These are phyloP conservation scores for Debaryomyces fabryi DNA, from an alignment of 1,139 yeast species.

Conservation along the genomic window DNA sequence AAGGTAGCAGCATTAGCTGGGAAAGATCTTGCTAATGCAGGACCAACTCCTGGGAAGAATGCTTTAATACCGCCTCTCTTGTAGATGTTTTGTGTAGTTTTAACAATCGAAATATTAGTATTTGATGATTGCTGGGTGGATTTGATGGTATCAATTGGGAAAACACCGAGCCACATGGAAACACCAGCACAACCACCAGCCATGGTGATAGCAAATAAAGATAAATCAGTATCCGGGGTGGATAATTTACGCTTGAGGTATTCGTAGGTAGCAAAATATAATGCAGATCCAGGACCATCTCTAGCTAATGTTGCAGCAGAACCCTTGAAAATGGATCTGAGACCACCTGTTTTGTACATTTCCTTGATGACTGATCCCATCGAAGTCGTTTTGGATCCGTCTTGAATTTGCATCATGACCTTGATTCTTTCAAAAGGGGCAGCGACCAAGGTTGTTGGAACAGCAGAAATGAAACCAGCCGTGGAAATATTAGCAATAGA, in stretches of 20 bases:
- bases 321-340: conserved; percentile 85
- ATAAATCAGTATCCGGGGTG: conserved; percentile 56
- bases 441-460: conserved; percentile 92
- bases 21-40: conserved; percentile 91
- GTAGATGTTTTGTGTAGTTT: conserved; percentile 67
- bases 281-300: conserved; percentile 98
- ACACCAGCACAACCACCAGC: conserved; percentile 98
- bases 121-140: conserved; percentile 77
- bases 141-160: conserved; percentile 96
- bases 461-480: conserved; percentile 95
- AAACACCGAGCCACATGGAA: conserved; percentile 94
- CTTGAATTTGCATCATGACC: conserved; percentile 86
- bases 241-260: conserved; percentile 67
- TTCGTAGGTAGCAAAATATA: conserved; percentile 95
- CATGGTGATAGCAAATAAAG: conserved; percentile 73
- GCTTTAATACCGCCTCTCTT: conserved; percentile 81
- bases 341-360: conserved; percentile 80
- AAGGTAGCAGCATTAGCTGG: conserved; percentile 99
- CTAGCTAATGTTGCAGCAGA: conserved; percentile 90
- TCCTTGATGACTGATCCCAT: conserved; percentile 67
- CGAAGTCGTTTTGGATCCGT: conserved; percentile 46
- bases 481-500: conserved; percentile 74
- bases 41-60: conserved; percentile 97
- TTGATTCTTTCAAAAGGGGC: conserved; percentile 97
- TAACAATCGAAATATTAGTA: conserved; percentile 57